Base-by-base conservation (phyloP, 1,284 basidiomycete species). In the Amylostereum chailletii region DNA sequence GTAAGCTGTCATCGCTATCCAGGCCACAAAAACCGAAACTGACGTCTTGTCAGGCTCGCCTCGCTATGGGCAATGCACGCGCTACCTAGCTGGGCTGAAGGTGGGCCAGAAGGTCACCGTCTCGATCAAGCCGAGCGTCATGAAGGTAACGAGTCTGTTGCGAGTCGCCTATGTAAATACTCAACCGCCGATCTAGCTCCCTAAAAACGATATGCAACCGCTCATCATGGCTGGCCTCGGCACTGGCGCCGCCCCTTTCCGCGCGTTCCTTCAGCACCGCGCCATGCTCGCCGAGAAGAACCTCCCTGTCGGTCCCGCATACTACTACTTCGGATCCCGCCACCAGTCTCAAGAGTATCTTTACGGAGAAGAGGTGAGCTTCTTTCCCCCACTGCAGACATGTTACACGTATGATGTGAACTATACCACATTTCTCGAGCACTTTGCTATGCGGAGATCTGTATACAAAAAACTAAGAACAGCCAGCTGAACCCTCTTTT, bases 211-310 rank as follows among this genome's bases (percentile, higher is more conserved):
- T 63, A 77, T 75, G 52, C 93, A 96, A 66, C 95, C 95, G 44
- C 79, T 99, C 68, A 96, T 99, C 71, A 94, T 99, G 90, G 94
- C 95, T 45, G 95, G 95, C 62, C 84, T 99, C 41, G 96, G 95
- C 50, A 99, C 96, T 1, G 95, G 94, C 53, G 95, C 94, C 4
- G 95, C 95, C 9, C 95, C 95, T 39, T 99, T 99, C 89, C 90
- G 94, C 49, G 94, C 95, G 8, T 99, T 98, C 77, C 81, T 97
- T 55, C 95, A 98, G 68, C 84, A 97, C 65, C 86, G 95, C 54
- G 94, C 92, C 4, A 81, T 78, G 77, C 86, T 94, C 58, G 75
- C 78, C 40, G 67, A 79, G 26, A 83, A 90, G 65, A 87, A 88
- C 46, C 70, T 87, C 59, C 75, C 88, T 49, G 81, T 94, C 51